A percentile compares a stretch with the other conserved stretches of the same genome.
Conservation (phyloP, 2,329 filamentous ascomycete genomes). For the Hymenoscyphus albidus region DNA sequence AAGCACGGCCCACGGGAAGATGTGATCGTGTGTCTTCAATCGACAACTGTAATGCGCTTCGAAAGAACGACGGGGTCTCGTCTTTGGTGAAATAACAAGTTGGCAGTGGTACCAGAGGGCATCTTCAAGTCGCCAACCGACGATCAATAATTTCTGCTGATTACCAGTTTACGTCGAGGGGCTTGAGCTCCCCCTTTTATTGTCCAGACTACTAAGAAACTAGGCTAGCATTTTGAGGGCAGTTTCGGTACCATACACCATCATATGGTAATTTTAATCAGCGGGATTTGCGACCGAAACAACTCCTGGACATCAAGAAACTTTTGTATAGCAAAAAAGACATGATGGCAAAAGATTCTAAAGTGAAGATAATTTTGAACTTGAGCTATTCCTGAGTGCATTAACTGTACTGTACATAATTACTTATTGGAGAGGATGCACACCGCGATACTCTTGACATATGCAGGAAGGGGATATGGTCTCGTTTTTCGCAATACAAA, state of each 20-base stretch:
- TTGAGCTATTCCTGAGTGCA: neutral
- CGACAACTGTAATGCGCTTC: neutral
- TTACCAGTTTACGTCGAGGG: neutral
- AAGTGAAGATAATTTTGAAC: neutral
- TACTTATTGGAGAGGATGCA: neutral
- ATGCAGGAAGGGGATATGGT: too few relatives aligned
- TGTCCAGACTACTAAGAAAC: constrained; percentile 6
- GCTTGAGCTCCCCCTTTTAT: neutral
- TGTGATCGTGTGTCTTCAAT: too few relatives aligned
- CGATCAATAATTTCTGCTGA: constrained; percentile 4
- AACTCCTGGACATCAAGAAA: neutral
- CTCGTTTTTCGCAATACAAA: neutral
- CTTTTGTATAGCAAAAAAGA: neutral
- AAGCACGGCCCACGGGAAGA: too few relatives aligned
- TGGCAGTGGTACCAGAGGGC: neutral
- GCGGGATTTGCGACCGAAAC: neutral
- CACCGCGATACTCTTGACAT: neutral
- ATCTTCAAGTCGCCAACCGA: neutral
- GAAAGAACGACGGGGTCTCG: neutral
- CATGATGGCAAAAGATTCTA: neutral
- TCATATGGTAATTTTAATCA: neutral
- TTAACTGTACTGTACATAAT: neutral
- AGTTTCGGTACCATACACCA: constrained; percentile 5
- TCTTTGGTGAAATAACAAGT: neutral
- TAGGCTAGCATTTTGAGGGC: constrained; percentile 2